phyloP scores from a whole-genome alignment of 2,329 filamentous ascomycete species.

The Fusarium luffae region DNA sequence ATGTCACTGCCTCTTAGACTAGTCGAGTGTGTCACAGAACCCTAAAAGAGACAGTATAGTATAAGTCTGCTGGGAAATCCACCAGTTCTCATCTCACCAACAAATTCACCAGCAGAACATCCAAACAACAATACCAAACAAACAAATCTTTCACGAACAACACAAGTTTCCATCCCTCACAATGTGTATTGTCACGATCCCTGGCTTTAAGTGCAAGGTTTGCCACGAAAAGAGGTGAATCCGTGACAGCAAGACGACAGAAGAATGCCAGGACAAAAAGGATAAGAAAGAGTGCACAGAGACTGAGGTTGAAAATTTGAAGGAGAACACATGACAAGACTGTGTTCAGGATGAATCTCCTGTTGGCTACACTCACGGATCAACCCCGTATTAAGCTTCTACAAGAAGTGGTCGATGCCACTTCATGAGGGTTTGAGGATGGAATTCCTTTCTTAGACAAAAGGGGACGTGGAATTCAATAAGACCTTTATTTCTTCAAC shows the following conservation, averaged over 20 bases:
- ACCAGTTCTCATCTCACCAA: background rate
- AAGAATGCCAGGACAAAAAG: background rate
- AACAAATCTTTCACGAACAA: background rate
- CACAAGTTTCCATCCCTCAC: too few relatives aligned
- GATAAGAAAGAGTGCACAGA: background rate
- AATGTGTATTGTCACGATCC: background rate
- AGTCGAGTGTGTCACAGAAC: background rate
- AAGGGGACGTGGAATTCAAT: background rate
- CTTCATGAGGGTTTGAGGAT: background rate
- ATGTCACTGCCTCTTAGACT: background rate
- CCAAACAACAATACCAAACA: background rate
- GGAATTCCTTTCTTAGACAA: background rate
- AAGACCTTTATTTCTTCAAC: background rate
- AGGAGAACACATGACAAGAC: background rate
- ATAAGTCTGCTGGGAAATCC: background rate
- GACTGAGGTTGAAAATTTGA: rapidly evolving
- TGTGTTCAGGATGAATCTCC: background rate
- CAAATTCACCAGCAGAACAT: background rate
- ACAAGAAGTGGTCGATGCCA: background rate
- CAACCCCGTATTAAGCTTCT: background rate
- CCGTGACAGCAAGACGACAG: rapidly evolving
- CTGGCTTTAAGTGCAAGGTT: background rate
- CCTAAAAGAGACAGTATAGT: background rate
- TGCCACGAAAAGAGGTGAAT: background rate
- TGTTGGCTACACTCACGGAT: background rate